Evolutionary conservation across 164 flowering plant species (phyloP).

Genomic region (Tetrastigma voinierianum): DNA sequence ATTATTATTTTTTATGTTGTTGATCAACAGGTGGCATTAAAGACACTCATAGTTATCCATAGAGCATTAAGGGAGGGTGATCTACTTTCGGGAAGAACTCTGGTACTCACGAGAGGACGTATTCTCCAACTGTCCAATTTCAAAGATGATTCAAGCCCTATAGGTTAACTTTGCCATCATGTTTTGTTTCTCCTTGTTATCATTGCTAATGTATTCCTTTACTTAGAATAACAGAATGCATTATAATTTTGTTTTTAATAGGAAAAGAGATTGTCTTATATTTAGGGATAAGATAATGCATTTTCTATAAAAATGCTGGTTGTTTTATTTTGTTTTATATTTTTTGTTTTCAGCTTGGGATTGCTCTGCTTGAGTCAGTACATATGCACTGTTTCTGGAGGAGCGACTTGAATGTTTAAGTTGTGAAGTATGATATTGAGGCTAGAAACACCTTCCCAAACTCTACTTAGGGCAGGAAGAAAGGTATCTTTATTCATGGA

Average conservation of each 20-base stretch:
- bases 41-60: constrained; percentile 88
- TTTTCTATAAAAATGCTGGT: neutral
- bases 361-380: constrained; percentile 99
- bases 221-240: neutral
- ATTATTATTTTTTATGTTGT: constrained; percentile 1
- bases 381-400: constrained; percentile 89
- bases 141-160: constrained; percentile 96
- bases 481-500: constrained; percentile 43
- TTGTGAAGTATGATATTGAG: constrained; percentile 92
- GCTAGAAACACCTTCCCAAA: constrained; percentile 85
- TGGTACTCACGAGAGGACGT: constrained; percentile 72
- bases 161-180: constrained; percentile 38
- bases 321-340: constrained; percentile 4
- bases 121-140: constrained; percentile 91
- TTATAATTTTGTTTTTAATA: too few relatives aligned
- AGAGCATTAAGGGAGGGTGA: constrained; percentile 91
- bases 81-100: constrained; percentile 90
- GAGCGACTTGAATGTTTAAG: constrained; percentile 94
- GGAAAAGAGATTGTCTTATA: too few relatives aligned
- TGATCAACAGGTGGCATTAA: constrained; percentile 78
- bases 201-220: neutral
- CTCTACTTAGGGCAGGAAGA: constrained; percentile 75
- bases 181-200: constrained; percentile 1
- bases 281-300: neutral
- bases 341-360: constrained; percentile 99